A percentile compares a stretch with the other conserved stretches of the same genome.
Conservation (phyloP, 305 asterid genomes). For the Fraxinus albicans region DNA sequence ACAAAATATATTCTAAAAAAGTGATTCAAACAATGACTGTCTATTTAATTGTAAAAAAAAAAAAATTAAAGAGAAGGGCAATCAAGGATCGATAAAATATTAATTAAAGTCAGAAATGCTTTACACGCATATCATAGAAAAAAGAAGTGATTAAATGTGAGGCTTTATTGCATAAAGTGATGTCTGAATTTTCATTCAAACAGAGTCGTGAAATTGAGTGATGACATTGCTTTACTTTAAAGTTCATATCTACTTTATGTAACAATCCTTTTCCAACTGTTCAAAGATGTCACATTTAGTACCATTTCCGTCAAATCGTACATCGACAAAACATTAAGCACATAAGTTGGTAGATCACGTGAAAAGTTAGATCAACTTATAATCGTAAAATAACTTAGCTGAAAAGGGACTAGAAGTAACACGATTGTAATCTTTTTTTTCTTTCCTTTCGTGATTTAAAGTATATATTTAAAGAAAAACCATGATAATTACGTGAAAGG, state of each 20-base stretch:
- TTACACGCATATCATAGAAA: background rate
- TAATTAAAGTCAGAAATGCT: background rate
- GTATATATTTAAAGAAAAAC: background rate
- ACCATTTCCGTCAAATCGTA: background rate
- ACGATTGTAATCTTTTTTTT: background rate
- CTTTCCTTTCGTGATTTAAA: background rate
- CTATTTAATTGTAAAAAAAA: no score
- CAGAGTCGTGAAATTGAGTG: background rate
- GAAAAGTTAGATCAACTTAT: background rate
- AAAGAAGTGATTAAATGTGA: background rate
- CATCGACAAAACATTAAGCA: background rate
- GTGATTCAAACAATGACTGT: background rate
- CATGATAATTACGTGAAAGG: background rate
- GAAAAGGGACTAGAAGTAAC: background rate
- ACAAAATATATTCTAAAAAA: background rate
- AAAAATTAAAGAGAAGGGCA: background rate
- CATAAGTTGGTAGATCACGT: background rate
- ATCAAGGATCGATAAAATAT: background rate
- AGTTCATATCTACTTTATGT: constrained; percentile 4
- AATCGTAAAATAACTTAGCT: background rate
- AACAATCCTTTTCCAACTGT: constrained; percentile 9
- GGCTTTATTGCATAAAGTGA: background rate
- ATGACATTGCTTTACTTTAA: background rate
- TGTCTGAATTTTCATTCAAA: background rate
- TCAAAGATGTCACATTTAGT: constrained; percentile 6